Evolutionary conservation across 257 asterid genomes (phyloP), one percentile per base, ranked within the genome.

Genomic region (Cynanchum wilfordii): DNA sequence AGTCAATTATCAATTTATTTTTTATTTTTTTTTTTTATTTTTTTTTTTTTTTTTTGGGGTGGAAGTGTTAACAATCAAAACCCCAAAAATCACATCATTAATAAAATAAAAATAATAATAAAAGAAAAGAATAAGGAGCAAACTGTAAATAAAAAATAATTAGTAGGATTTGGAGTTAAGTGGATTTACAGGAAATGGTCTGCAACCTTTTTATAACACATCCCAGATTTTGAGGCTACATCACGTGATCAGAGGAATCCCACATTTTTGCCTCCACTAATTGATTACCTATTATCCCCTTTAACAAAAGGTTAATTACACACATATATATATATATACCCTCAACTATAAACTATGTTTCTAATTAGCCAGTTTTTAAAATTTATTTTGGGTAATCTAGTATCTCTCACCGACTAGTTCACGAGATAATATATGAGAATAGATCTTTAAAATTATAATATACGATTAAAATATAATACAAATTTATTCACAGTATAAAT

Each of bases 191-290:
- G 59, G 59, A 63, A 50, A 47, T 16, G 55, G 56, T 45, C 42
- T 56, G 68, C 15, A 22, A 59, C 77, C 75, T 80, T 83, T 83
- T 80, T 66, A 44, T 25, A 60, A 73, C 80, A 78, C 72, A 80
- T 70, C 81, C 85, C 87, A 76, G 79, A 83, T 78, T 78, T 83
- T 80, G 81, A 83, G 87, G 85, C 78, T 5, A 30, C 22, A 33
- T 66, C 83, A 83, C 79, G 84, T 83, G 86, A 67, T 72, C 36
- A 33, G 51, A 63, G 59, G 70, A 79, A 78, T 72, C 71, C 69
- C 11, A 42, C 60, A 12, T 75, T 71, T 71, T 29, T 2, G 9
- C 22, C 55, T 8, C 27, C 77, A 58, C 76, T 44, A 75, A 58
- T 74, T 74, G 63, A 66, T 20, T 33, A 5, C n/a, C 0, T 0